A percentile compares a stretch with the other conserved stretches of the same genome.
Evolutionary conservation across 257 asterid genomes (phyloP).

Genomic region (Dorcoceras hygrometricum): DNA sequence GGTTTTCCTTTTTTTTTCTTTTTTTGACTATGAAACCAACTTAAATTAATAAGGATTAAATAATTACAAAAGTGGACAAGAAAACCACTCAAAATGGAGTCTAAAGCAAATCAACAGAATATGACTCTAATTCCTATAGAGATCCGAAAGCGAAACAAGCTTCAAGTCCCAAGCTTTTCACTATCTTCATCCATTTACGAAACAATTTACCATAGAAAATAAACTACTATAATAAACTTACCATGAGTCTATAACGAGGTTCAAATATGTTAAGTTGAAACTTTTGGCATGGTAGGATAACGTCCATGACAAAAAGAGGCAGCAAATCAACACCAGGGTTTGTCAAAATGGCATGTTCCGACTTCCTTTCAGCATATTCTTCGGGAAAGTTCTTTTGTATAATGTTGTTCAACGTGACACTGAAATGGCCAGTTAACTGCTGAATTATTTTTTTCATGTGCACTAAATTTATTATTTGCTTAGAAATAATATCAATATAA

Average conservation of each 20-base stretch:
- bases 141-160: too few relatives aligned
- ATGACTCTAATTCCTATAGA: too few relatives aligned
- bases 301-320: conserved; percentile 99
- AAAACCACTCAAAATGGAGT: too few relatives aligned
- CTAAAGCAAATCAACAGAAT: too few relatives aligned
- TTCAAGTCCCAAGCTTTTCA: neutral
- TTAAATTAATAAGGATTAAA: too few relatives aligned
- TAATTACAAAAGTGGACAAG: too few relatives aligned
- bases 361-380: conserved; percentile 82
- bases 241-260: conserved; percentile 99
- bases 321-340: conserved; percentile 72
- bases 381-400: conserved; percentile 88
- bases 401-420: conserved; percentile 91
- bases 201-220: neutral
- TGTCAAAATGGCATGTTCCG: conserved; percentile 66
- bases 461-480: conserved; percentile 4
- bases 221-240: conserved; percentile 35
- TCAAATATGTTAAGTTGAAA: conserved; percentile 92
- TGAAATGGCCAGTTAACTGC: conserved; percentile 34
- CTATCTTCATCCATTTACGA: neutral
- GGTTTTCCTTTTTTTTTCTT: too few relatives aligned
- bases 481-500: conserved; percentile 4
- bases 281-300: conserved; percentile 91
- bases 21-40: too few relatives aligned
- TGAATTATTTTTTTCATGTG: conserved; percentile 19